Percentiles rank a stretch among this genome's conserved stretches.
Evolutionary conservation across 768 basidiomycete species (phyloP).

Genomic region (Xanthoconium stramineum): DNA sequence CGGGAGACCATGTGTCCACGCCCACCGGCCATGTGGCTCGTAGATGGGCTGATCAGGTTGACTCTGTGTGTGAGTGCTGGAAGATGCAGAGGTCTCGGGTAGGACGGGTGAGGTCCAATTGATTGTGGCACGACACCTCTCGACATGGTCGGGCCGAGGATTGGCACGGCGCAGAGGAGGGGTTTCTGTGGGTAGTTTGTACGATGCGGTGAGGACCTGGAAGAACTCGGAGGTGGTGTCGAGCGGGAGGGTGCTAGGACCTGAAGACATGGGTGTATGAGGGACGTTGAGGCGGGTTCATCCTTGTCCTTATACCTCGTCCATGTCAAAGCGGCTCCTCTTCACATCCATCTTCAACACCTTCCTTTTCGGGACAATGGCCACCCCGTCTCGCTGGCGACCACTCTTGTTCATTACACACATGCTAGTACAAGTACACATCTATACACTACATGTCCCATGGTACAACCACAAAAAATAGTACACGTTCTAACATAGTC

Average conservation of each 20-base stretch:
- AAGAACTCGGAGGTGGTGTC: slow-evolving; percentile 29
- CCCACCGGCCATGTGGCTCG: slow-evolving; percentile 31
- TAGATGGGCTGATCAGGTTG: slow-evolving; percentile 26
- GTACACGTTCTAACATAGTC: neutral
- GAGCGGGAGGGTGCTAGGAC: slow-evolving; percentile 20
- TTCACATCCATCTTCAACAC: slow-evolving; percentile 27
- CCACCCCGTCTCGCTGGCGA: slow-evolving; percentile 12
- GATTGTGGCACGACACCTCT: slow-evolving; percentile 27
- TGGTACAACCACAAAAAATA: slow-evolving; percentile 12
- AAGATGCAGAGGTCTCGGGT: neutral
- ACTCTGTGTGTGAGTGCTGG: slow-evolving; percentile 1
- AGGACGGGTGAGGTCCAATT: slow-evolving; percentile 20
- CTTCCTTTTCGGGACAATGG: slow-evolving; percentile 35
- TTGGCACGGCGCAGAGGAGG: slow-evolving; percentile 9
- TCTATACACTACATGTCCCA: slow-evolving; percentile 21
- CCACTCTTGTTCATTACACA: slow-evolving; percentile 22
- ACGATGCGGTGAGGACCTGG: slow-evolving; percentile 27
- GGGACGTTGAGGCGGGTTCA: slow-evolving; percentile 2
- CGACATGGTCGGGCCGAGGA: slow-evolving; percentile 18
- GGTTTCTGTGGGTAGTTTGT: slow-evolving; percentile 7
- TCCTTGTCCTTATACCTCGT: slow-evolving; percentile 21
- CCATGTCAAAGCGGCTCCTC: slow-evolving; percentile 28
- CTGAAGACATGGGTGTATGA: slow-evolving; percentile 16
- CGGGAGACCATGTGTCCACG: slow-evolving; percentile 29
- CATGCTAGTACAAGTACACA: slow-evolving; percentile 1